Base-by-base conservation (phyloP, 2,329 filamentous ascomycete species). In the Aureobasidium sp. region DNA sequence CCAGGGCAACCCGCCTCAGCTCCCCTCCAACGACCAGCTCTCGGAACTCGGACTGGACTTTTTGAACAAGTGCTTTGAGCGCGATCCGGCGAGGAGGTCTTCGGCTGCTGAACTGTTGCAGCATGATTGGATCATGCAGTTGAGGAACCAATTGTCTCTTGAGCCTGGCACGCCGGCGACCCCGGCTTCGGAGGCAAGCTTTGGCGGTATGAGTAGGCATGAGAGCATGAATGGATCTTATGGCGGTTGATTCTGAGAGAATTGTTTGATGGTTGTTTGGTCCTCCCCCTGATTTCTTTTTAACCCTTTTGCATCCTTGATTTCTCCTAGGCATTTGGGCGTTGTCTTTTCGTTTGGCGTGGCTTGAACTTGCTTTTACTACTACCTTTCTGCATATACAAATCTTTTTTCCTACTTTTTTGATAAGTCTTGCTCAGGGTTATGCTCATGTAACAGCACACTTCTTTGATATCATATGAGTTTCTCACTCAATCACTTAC, bases 71-170 rank as follows among this genome's bases (percentile, higher is more conserved):
- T 97, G 93, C 78, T 97, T 99, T 71, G 83, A 89, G 64, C 84
- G 89, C 22, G 91, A 97, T 74, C 91, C 94, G 2, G 82, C 81
- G 65, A 87, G 87, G 71, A 81, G 94, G 63, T 87, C 89, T 20
- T 90, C 87, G 36, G 93, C 94, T 1, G 86, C 92, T 1, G 94
- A 97, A 74, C 77, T 99, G 64, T 80, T 99, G 62, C 91, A 96
- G 74, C 92, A 97, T 74, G 91, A 96, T 71, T 99, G 94, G 94
- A 87, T 88, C 64, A 75, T 79, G 73, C 72, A 72, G 37, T 71
- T 81, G 44, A 72, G 77, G 39, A 73, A 72, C 9, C 78, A 80
- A 67, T 68, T 81, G 62, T 73, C 72, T 42, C 68, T 81, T 6
- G 79, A 80, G 68, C 77, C 78, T 5, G 71, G 73, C 12, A 80